Evolutionary conservation across 2,329 filamentous ascomycete species (phyloP).

Genomic region (Beauveria rudraprayagi): DNA sequence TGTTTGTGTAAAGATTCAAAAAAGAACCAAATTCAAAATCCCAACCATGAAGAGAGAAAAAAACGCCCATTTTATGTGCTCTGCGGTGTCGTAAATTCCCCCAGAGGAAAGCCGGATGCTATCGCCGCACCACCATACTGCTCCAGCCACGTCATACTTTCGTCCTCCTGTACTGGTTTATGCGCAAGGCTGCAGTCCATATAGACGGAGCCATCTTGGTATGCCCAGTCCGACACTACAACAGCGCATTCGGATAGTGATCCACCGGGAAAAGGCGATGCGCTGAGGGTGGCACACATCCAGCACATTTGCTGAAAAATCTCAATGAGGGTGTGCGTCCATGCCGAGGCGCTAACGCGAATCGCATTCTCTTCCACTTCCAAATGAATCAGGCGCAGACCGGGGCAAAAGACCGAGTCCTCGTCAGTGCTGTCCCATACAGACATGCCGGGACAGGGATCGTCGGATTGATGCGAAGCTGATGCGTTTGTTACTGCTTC

Average conservation of each 20-base stretch:
- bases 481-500: conserved; percentile 25
- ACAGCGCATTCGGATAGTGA: conserved; percentile 23
- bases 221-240: conserved; percentile 25
- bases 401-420: conserved; percentile 19
- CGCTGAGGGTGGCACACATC: conserved; percentile 27
- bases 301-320: conserved; percentile 31
- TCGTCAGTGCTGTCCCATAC: conserved; percentile 27
- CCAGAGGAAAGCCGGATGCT: conserved; percentile 27
- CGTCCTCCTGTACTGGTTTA: conserved; percentile 20
- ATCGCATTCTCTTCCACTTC: conserved; percentile 27
- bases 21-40: neutral
- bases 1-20: neutral
- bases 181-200: conserved; percentile 27
- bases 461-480: conserved; percentile 17
- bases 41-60: neutral
- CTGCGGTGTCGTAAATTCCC: conserved; percentile 1
- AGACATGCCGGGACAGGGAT: conserved; percentile 25
- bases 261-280: conserved; percentile 24
- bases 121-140: conserved; percentile 24
- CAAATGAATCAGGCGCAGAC: conserved; percentile 26
- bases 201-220: conserved; percentile 26
- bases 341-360: conserved; percentile 26
- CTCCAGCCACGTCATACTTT: conserved; percentile 22
- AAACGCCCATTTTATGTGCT: conserved; percentile 3
- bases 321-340: conserved; percentile 27